phyloP scores from a whole-genome alignment of 495 filamentous ascomycete genomes.

The Xanthoparmelia taractica region DNA sequence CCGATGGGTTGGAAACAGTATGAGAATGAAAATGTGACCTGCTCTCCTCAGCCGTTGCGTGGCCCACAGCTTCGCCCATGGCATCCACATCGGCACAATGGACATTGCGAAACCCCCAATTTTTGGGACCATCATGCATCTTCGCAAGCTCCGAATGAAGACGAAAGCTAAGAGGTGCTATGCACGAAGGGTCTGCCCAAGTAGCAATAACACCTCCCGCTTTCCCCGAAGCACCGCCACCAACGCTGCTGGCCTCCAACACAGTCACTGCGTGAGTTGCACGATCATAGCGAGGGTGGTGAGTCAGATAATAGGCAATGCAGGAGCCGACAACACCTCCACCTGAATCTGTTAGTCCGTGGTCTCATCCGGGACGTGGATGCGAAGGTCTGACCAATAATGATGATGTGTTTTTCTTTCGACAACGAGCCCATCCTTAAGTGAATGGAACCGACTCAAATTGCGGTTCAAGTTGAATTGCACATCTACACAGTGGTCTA shows the following conservation, averaged over 20 bases:
- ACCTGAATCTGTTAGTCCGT: too few relatives aligned
- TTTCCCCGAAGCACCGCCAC: conserved; percentile 6
- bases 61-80: conserved; percentile 9
- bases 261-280: background rate
- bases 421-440: too few relatives aligned
- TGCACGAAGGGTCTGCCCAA: conserved; percentile 10
- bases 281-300: background rate
- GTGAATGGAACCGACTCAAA: too few relatives aligned
- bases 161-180: conserved; percentile 3
- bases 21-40: conserved; percentile 37
- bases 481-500: too few relatives aligned
- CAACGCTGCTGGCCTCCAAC: conserved; percentile 3
- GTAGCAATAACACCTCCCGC: conserved; percentile 7
- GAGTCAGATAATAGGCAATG: background rate
- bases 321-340: background rate
- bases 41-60: conserved; percentile 17
- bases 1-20: conserved; percentile 21
- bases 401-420: too few relatives aligned
- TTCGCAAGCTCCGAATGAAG: background rate
- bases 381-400: background rate
- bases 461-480: too few relatives aligned
- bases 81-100: conserved; percentile 9
- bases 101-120: conserved; percentile 3
- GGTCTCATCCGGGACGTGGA: too few relatives aligned
- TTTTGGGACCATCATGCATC: background rate